Conservation (phyloP, 495 filamentous ascomycete species). For the Poronia punctata region DNA sequence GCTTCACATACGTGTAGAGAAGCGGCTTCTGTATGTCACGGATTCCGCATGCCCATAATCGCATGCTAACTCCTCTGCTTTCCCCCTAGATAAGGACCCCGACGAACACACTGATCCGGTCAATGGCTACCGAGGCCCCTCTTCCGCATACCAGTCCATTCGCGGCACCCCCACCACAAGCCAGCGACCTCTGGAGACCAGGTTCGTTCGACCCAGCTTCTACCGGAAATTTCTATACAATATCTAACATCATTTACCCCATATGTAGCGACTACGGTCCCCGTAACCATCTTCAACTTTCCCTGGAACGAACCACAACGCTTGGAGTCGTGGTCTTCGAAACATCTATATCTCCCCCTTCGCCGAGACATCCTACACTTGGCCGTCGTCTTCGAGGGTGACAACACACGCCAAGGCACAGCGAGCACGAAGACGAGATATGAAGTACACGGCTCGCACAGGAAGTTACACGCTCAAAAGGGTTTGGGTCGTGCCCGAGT, state of each 20-base stretch:
- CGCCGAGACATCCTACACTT: conserved; percentile 90
- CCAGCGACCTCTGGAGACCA: conserved; percentile 20
- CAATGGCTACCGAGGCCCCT: conserved; percentile 72
- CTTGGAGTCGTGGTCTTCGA: conserved; percentile 69
- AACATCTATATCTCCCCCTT: conserved; percentile 77
- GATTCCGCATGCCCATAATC: background rate
- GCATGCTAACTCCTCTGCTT: background rate
- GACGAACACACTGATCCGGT: conserved; percentile 39
- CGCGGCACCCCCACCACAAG: conserved; percentile 5
- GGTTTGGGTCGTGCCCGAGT: conserved; percentile 72
- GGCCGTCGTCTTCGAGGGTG: conserved; percentile 88
- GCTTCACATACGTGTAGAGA: conserved; percentile 33
- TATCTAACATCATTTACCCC: too few relatives aligned
- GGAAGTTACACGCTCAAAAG: conserved; percentile 79
- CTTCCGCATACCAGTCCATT: conserved; percentile 38
- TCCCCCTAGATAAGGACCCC: conserved; percentile 16
- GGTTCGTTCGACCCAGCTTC: too few relatives aligned
- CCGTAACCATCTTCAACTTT: conserved; percentile 82
- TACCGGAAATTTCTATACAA: too few relatives aligned
- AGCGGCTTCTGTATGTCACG: conserved; percentile 20
- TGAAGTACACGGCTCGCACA: conserved; percentile 74
- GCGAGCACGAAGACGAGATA: conserved; percentile 76
- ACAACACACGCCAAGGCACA: conserved; percentile 78
- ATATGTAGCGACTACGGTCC: conserved; percentile 49
- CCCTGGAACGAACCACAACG: conserved; percentile 78